Percentiles rank a stretch among this genome's conserved stretches.
Conservation (phyloP, 768 basidiomycete genomes). For the Suillus ampliporus region DNA sequence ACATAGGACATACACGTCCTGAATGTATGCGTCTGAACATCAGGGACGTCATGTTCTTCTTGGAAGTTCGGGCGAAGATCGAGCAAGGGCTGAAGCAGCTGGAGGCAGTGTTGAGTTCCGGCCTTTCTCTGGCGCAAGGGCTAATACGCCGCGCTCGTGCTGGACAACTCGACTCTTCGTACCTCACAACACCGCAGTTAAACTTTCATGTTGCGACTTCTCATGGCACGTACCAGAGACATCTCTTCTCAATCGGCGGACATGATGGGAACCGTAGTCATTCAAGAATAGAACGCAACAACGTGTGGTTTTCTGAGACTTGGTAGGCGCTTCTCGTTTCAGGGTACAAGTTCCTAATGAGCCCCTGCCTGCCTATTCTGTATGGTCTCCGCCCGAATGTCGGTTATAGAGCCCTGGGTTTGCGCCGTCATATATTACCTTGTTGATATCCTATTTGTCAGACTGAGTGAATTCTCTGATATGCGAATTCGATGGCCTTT, state of each 20-base stretch:
- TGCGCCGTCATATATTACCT: not conserved
- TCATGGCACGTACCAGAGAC: not conserved
- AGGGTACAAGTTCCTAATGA: slow-evolving; percentile 2
- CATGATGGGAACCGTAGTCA: not conserved
- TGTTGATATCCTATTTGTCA: not conserved
- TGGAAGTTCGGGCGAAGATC: not conserved
- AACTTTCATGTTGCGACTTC: not conserved
- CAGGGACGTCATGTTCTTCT: not conserved
- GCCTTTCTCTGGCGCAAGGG: not conserved
- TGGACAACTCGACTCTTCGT: not conserved
- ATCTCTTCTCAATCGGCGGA: not conserved
- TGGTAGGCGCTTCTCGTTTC: slow-evolving; percentile 4
- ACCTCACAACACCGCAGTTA: slow-evolving; percentile 1
- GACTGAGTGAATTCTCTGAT: not conserved
- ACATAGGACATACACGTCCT: not conserved
- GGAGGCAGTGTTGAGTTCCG: not conserved
- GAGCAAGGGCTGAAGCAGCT: not conserved
- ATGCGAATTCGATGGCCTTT: not conserved
- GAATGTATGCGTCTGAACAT: not conserved
- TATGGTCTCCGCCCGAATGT: not conserved
- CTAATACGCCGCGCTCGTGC: not conserved
- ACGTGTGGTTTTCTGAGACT: slow-evolving; percentile 1
- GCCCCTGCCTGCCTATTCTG: not conserved
- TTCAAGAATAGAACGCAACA: not conserved
- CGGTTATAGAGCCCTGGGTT: not conserved